phyloP scores from a whole-genome alignment of 2,329 filamentous ascomycete species.

The Chalaropsis ovoidea region DNA sequence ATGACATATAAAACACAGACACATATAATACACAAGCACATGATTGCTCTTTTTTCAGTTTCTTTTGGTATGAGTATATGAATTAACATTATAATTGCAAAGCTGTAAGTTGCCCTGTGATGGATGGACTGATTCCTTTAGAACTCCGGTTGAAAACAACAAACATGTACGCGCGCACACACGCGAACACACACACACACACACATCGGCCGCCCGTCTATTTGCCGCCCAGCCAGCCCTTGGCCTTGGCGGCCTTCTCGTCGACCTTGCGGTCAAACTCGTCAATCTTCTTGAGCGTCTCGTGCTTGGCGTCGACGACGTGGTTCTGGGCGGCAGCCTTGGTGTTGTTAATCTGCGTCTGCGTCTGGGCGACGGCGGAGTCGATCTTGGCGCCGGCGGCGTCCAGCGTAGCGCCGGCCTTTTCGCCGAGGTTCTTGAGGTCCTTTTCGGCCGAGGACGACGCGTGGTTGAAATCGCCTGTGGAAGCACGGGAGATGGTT shows the following conservation, averaged over 20 bases:
- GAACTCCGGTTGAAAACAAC: not conserved
- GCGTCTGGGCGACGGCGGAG: constrained; percentile 44
- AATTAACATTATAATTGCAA: not conserved
- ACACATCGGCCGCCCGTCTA: constrained; percentile 29
- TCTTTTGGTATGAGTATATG: not conserved
- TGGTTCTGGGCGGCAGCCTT: constrained; percentile 51
- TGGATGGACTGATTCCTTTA: not conserved
- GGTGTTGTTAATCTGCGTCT: constrained; percentile 51
- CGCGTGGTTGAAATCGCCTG: constrained; percentile 67
- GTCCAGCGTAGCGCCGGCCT: constrained; percentile 57
- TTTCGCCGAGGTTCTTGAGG: constrained; percentile 39
- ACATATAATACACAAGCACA: not conserved
- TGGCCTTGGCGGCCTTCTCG: constrained; percentile 67
- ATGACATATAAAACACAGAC: constrained; percentile 1
- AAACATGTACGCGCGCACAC: not conserved
- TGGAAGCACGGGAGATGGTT: not conserved
- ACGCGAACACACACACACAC: no score
- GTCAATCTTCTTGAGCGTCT: constrained; percentile 63
- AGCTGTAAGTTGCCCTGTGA: not conserved
- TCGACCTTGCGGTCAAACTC: constrained; percentile 75
- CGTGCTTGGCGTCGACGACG: constrained; percentile 52
- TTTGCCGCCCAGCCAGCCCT: constrained; percentile 78
- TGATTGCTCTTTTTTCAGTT: not conserved
- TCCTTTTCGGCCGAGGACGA: constrained; percentile 57
- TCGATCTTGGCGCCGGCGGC: constrained; percentile 42